Conservation (phyloP, 495 filamentous ascomycete genomes). For the Hamigera avellanea region DNA sequence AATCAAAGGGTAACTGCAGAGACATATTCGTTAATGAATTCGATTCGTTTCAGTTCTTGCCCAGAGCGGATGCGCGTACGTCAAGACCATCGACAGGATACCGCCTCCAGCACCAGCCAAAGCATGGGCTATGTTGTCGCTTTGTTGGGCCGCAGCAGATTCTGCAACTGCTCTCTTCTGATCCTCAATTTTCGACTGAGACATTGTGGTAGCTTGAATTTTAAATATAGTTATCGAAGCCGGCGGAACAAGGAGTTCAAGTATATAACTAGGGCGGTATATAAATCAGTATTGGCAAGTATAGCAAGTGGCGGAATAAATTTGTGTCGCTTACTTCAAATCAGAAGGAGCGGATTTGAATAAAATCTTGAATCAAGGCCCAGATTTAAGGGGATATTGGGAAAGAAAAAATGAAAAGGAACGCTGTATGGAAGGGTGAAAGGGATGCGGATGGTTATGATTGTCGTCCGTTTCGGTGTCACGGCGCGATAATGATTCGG, state of each 20-base stretch:
- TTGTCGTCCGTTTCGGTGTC: background rate
- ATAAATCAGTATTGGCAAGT: too few relatives aligned
- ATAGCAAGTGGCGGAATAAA: too few relatives aligned
- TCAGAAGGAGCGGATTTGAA: too few relatives aligned
- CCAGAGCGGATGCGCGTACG: slow-evolving; percentile 48
- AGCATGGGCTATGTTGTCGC: slow-evolving; percentile 85
- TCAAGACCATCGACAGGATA: slow-evolving; percentile 88
- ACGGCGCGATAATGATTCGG: slow-evolving; percentile 25
- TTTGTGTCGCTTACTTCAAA: too few relatives aligned
- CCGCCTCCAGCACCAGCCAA: slow-evolving; percentile 84
- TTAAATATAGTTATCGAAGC: background rate
- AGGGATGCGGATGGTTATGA: slow-evolving; percentile 1
- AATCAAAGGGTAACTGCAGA: slow-evolving; percentile 76
- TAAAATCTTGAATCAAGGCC: too few relatives aligned
- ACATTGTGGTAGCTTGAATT: slow-evolving; percentile 24
- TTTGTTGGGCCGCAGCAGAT: slow-evolving; percentile 51
- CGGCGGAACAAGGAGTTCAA: too few relatives aligned
- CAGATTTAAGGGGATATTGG: too few relatives aligned
- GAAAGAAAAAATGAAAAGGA: too few relatives aligned
- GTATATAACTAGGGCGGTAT: too few relatives aligned
- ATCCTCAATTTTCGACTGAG: slow-evolving; percentile 22
- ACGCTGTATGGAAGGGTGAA: background rate
- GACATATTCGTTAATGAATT: slow-evolving; percentile 9
- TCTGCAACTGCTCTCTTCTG: slow-evolving; percentile 25
- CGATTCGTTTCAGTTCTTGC: background rate